These are phyloP conservation scores for Oryza glumipatula DNA, from an alignment of 176 grass and related monocot species.

Conservation along the genomic window DNA sequence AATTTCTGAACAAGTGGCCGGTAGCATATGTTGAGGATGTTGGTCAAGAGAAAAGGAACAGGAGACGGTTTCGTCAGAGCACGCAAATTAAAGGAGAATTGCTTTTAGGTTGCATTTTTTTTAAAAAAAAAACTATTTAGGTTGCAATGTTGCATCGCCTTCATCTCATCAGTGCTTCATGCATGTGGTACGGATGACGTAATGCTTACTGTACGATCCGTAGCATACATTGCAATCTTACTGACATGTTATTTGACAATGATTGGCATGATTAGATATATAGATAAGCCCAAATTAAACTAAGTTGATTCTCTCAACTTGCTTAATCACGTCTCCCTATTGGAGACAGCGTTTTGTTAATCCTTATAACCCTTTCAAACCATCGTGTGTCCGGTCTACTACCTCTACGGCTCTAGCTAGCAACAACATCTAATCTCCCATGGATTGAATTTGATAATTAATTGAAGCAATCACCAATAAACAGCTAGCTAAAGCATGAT, in stretches of 20 bases:
- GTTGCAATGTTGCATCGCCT: background rate
- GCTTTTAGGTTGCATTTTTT: background rate
- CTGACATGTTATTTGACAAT: background rate
- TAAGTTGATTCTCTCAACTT: too few relatives aligned
- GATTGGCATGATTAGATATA: background rate
- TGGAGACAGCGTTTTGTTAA: too few relatives aligned
- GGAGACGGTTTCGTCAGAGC: background rate
- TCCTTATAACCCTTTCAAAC: too few relatives aligned
- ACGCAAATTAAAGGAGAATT: background rate
- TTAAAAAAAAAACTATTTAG: too few relatives aligned
- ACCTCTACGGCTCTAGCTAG: too few relatives aligned
- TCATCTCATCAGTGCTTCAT: background rate
- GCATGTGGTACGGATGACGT: background rate
- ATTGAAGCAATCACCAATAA: constrained; percentile 14
- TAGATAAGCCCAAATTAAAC: too few relatives aligned
- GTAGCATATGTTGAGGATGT: background rate
- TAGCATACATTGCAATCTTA: too few relatives aligned
- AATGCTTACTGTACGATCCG: too few relatives aligned
- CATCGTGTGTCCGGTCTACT: too few relatives aligned
- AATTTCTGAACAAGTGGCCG: background rate
- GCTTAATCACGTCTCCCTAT: too few relatives aligned
- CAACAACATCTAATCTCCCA: background rate
- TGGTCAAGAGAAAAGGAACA: constrained; percentile 17
- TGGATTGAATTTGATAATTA: constrained; percentile 19
- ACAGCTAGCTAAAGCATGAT: constrained; percentile 7